Evolutionary conservation across 2,329 filamentous ascomycete species (phyloP), one percentile per base, ranked within the genome.

Genomic region (Neonectria sp.): DNA sequence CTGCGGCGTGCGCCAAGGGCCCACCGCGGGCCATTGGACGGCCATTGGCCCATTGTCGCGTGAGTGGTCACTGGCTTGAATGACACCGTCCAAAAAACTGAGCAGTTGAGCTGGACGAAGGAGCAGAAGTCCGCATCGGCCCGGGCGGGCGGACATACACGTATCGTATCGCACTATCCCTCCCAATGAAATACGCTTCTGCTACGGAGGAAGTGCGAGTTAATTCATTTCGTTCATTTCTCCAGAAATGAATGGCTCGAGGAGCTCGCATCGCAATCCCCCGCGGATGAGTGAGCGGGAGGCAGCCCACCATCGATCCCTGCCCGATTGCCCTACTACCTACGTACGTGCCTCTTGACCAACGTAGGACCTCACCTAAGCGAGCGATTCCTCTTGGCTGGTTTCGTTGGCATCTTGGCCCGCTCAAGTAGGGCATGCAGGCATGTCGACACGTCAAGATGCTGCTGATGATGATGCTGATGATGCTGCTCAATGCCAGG

Each of bases 1-100:
- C 71, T 72, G 61, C 60, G 9, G 68, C 55, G 63, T 62, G 67
- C 64, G 73, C 72, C 72, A 73, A 75, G 73, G 33, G 59, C 62
- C 57, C 69, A 64, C 59, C 62, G 60, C 57, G 63, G 40, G 40
- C 7, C n/a, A 45, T 24, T 21, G 17, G 40, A 24, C 8, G 8
- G 6, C 7, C n/a, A 45, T 45, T 45, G 40, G 68, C 56, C 62
- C 57, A 62, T 52, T 67, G 73, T 72, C 71, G 73, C 69, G 69
- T 73, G 73, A 75, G 73, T 60, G 56, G 49, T 60, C 24, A 51
- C 33, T 35, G 43, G 25, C 35, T 29, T 35, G 60, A 45, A 17
- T 40, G 52, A 63, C 51, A 13, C 31, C 12, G 7, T 33, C 17
- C n/a, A 7, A 35, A 21, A 21, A 21, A 3, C 31, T 15, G 29